Base-by-base conservation (phyloP, 2,329 filamentous ascomycete species). In the Aaosphaeria pasadenensis region DNA sequence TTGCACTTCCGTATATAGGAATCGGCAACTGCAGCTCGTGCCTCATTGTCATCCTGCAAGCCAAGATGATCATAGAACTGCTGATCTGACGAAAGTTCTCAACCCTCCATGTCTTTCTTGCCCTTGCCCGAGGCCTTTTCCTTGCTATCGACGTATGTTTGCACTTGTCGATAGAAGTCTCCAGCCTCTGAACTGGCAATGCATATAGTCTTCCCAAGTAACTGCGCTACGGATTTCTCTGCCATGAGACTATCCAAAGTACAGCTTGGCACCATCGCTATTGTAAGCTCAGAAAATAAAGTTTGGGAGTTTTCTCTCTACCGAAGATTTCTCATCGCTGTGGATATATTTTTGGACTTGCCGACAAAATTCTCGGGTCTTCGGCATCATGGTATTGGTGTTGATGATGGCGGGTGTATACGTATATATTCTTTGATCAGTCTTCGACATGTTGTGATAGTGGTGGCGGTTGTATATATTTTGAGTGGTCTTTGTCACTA, bases 11-110 rank as follows among this genome's bases (percentile, higher is more conserved):
- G 17, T 67, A 85, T 77, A 54, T 86, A 86, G 0, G 72, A 72
- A 39, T 76, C 73, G 1, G 82, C 81, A 29, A 86, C 77, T 2
- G 79, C 77, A 35, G 77, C 75, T 44, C 83, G 74, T 35, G 83
- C 83, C 4, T 78, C 75, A 57, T 86, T 86, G 1, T 77, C 77
- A 56, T 86, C 83, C 5, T 82, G 82, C 7, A 86, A 65, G 59
- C 86, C 79, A 11, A 2, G 17, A 82, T 80, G 46, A 82, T 71
- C 1, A 80, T 74, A 4, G 77, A 77, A 4, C 80, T 79, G 11
- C 78, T 24, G 17, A 24, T 55, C 36, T 6, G 44, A 33, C n/a
- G 55, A 56, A 46, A 57, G 57, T 42, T 53, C 59, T 28, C 64
- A 69, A 29, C 57, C 64, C 42, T 64, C 61, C 42, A 70, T 67